Percentiles rank a stretch among this genome's conserved stretches.
phyloP scores from a whole-genome alignment of 2,329 filamentous ascomycete species.

The Orbilia oligospora region DNA sequence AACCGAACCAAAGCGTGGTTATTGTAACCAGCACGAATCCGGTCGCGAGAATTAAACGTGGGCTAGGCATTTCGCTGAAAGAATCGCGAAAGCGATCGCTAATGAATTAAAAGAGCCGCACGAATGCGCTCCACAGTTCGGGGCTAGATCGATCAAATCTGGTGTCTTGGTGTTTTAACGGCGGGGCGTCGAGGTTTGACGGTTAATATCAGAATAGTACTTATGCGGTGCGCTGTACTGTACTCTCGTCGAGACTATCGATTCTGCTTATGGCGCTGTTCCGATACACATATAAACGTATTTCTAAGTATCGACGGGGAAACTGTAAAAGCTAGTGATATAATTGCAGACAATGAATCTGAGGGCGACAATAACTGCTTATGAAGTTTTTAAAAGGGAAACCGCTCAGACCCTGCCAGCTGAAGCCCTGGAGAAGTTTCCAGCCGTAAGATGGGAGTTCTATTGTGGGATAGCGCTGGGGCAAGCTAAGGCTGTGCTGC shows the following conservation, averaged over 20 bases:
- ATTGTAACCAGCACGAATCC: conserved; percentile 51
- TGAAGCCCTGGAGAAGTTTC: neutral
- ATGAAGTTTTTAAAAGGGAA: conserved; percentile 26
- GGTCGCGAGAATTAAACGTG: conserved; percentile 47
- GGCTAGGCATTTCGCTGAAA: conserved; percentile 37
- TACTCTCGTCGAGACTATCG: neutral
- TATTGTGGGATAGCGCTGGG: conserved; percentile 32
- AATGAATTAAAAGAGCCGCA: neutral
- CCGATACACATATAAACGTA: neutral
- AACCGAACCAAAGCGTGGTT: conserved; percentile 58
- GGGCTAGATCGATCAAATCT: neutral
- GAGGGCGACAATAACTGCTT: conserved; percentile 21
- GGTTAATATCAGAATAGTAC: conserved; percentile 5
- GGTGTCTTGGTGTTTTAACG: neutral
- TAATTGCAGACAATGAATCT: neutral
- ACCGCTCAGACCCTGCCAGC: neutral
- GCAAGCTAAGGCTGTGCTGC: conserved; percentile 3
- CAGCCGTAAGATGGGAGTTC: conserved; percentile 36
- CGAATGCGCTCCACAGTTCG: neutral
- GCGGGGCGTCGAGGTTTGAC: neutral
- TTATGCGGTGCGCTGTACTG: too few species aligned
- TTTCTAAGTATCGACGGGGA: neutral
- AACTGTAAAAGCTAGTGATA: neutral
- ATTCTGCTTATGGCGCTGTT: neutral
- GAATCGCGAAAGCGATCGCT: neutral